These are phyloP conservation scores for Hyphodiscus sp. DNA, from an alignment of 2,329 filamentous ascomycete species.

Conservation along the genomic window DNA sequence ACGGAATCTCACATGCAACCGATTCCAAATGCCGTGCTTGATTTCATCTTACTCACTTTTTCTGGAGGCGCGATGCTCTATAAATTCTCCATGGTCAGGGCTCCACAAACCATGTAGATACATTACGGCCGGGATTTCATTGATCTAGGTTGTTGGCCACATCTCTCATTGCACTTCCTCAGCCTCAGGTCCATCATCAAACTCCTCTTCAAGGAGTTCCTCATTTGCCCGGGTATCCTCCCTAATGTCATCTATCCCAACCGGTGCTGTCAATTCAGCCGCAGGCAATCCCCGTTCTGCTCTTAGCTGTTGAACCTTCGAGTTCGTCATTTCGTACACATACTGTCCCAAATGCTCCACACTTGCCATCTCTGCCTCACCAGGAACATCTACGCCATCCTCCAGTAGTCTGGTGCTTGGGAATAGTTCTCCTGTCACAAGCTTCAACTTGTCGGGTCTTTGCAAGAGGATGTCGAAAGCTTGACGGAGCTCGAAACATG, in stretches of 20 bases:
- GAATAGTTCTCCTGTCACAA: conserved; percentile 84
- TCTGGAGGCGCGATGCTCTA: not conserved
- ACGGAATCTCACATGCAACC: not conserved
- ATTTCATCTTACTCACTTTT: too few relatives aligned
- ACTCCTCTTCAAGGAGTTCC: conserved; percentile 1
- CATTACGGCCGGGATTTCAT: not conserved
- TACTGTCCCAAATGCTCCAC: conserved; percentile 95
- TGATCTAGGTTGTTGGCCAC: not conserved
- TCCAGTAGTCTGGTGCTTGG: conserved; percentile 53
- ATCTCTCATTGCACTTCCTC: conserved; percentile 13
- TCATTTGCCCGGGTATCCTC: not conserved
- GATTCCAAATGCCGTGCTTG: not conserved
- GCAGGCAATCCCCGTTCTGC: conserved; percentile 25
- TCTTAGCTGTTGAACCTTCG: conserved; percentile 28
- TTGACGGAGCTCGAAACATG: conserved; percentile 78
- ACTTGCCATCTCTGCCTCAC: conserved; percentile 71
- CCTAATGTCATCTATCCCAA: conserved; percentile 10
- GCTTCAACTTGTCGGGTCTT: conserved; percentile 72
- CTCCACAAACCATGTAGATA: not conserved
- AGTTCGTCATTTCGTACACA: conserved; percentile 88
- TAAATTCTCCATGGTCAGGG: not conserved
- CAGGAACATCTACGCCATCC: conserved; percentile 40
- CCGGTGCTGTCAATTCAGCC: conserved; percentile 3
- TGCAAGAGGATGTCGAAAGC: conserved; percentile 75
- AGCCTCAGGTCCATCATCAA: conserved; percentile 21